These are phyloP conservation scores for Ophiostoma himal-ulmi DNA, from an alignment of 2,329 filamentous ascomycete species.

Conservation along the genomic window DNA sequence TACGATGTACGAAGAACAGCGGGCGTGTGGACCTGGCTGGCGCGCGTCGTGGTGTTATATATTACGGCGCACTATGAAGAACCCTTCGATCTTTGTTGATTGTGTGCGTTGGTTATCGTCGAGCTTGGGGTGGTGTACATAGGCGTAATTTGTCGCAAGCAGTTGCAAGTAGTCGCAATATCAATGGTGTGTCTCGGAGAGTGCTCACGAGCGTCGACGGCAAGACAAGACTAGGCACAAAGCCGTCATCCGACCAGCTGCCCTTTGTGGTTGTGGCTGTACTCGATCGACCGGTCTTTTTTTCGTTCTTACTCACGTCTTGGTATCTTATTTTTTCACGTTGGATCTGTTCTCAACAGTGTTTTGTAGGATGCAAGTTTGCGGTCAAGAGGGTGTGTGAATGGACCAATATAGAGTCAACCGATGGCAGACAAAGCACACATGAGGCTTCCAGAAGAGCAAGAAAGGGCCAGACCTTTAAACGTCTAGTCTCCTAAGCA, in stretches of 20 bases:
- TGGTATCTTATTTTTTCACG: neutral
- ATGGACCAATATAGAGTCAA: neutral
- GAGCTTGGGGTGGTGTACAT: neutral
- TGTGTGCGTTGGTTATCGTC: neutral
- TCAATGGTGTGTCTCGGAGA: constrained; percentile 12
- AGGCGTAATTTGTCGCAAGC: neutral
- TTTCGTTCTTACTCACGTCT: neutral
- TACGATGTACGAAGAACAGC: neutral
- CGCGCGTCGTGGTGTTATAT: no score
- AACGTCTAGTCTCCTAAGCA: neutral
- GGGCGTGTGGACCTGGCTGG: no score
- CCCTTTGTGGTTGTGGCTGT: neutral
- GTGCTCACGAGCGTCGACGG: constrained; percentile 8
- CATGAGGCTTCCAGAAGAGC: neutral
- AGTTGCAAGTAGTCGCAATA: neutral
- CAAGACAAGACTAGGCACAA: neutral
- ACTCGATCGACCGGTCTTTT: neutral
- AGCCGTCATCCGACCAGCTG: constrained; percentile 20
- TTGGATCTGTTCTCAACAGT: neutral
- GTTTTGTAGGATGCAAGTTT: neutral
- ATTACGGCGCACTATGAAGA: neutral
- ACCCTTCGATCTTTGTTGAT: neutral
- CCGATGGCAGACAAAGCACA: neutral
- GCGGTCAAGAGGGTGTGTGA: constrained; percentile 1
- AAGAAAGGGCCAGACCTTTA: neutral